Evolutionary conservation across 176 grass and related monocot genomes (phyloP).

Genomic region (Eremochloa ophiuroides): DNA sequence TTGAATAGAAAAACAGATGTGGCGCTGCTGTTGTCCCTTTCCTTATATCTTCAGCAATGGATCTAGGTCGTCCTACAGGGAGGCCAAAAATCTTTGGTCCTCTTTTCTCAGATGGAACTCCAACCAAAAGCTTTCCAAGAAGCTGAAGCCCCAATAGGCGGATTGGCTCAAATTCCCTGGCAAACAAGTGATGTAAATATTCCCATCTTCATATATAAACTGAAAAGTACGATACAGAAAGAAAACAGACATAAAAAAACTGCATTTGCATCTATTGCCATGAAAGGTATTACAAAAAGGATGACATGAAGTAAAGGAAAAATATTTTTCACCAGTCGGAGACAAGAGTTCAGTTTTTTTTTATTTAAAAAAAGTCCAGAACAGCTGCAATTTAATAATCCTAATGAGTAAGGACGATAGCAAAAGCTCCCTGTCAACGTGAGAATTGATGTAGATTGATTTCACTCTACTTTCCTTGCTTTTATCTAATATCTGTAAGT

Average conservation of each 20-base stretch:
- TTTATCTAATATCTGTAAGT: background rate
- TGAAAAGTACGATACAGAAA: conserved; percentile 15
- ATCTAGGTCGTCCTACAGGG: conserved; percentile 70
- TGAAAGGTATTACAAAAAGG: conserved; percentile 24
- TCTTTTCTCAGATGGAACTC: conserved; percentile 76
- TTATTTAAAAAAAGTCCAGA: background rate
- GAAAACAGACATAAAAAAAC: background rate
- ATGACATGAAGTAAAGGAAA: background rate
- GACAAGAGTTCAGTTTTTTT: background rate
- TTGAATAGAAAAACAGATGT: conserved; percentile 73
- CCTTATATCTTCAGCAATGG: conserved; percentile 53
- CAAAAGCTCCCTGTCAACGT: background rate
- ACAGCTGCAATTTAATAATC: background rate
- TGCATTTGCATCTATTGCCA: conserved; percentile 14
- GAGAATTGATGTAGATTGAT: conserved; percentile 39
- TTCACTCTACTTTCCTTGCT: conserved; percentile 21
- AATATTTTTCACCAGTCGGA: background rate
- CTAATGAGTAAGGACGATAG: conserved; percentile 13
- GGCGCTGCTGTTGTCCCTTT: conserved; percentile 43
- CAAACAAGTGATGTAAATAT: conserved; percentile 23
- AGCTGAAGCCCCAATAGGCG: conserved; percentile 88
- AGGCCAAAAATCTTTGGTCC: conserved; percentile 80
- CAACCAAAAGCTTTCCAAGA: conserved; percentile 90
- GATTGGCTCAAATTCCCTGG: conserved; percentile 86
- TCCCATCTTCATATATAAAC: conserved; percentile 7